A percentile compares a stretch with the other conserved stretches of the same genome.
phyloP scores from a whole-genome alignment of 2,329 filamentous ascomycete genomes.

The Talaromyces sp. region DNA sequence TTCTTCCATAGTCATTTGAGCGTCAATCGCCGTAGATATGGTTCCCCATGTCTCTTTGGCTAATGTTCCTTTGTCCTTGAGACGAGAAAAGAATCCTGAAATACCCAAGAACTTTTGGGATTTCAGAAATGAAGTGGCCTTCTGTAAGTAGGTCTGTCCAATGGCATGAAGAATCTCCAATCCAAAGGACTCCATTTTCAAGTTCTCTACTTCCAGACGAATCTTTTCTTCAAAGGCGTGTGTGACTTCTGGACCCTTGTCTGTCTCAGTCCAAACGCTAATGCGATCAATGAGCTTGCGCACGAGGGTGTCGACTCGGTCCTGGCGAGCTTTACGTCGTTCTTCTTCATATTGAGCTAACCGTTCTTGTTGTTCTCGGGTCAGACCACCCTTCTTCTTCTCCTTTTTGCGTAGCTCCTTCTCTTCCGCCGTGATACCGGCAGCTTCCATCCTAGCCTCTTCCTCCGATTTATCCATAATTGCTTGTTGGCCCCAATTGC shows the following conservation, averaged over 20 bases:
- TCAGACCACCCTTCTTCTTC: conserved; percentile 82
- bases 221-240: conserved; percentile 90
- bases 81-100: conserved; percentile 83
- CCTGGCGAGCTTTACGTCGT: conserved; percentile 74
- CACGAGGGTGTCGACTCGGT: conserved; percentile 78
- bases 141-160: conserved; percentile 81
- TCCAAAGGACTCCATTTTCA: conserved; percentile 99
- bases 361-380: conserved; percentile 90
- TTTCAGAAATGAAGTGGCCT: conserved; percentile 81
- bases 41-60: conserved; percentile 99
- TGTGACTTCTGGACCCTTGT: conserved; percentile 80
- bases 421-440: conserved; percentile 65
- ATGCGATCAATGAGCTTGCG: conserved; percentile 85
- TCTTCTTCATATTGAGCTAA: conserved; percentile 83
- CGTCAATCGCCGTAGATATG: conserved; percentile 91
- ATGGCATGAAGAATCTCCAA: conserved; percentile 95
- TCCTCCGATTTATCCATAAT: conserved; percentile 87
- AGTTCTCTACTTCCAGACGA: conserved; percentile 86
- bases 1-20: conserved; percentile 97
- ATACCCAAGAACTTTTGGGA: conserved; percentile 97
- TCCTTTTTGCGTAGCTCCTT: conserved; percentile 72
- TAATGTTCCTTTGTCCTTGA: conserved; percentile 94
- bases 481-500: conserved; percentile 69
- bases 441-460: conserved; percentile 59
- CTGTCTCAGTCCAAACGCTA: conserved; percentile 94